Evolutionary conservation across 1,139 yeast genomes (phyloP), one percentile per base, ranked within the genome.

Genomic region (Suhomyces chickasaworum): DNA sequence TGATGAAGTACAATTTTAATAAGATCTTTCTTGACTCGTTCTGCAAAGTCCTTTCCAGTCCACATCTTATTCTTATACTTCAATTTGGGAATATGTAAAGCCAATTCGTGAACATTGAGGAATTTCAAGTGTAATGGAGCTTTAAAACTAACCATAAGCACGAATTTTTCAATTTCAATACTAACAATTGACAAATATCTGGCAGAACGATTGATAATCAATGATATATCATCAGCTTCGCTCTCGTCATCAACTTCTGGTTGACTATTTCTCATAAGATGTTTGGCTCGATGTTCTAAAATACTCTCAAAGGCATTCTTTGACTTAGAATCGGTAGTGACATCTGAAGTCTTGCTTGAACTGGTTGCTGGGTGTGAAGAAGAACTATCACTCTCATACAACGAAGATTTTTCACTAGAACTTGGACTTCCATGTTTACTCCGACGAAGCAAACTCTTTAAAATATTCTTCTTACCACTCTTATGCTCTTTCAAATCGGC

Each of bases 41-140:
- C 65, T 25, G 85, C 76, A 40, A 89, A 72, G 50, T 90, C 97
- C 52, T 86, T 81, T 42, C 81, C 81, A 1, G 95, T 83, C 95
- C 96, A 88, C 25, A 89, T 70, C 67, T 83, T 84, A 63, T 89
- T 80, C 39, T 63, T 64, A 59, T 87, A 86, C 48, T 71, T 75
- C 39, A 89, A 67, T n/a, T 67, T 68, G 0, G 97, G 97, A 34
- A 89, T 69, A 21, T 73, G 75, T 30, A 90, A 71, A 21, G 74
- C 76, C 50, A 91, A 75, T 51, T 83, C 80, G 52, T 86, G 85
- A 12, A 90, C 86, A 61, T 89, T 89, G 8, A 89, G 76, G 38
- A 90, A 68, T 50, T 78, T 80, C 45, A 84, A 68, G 44, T 78
- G 76, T 37, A 87, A 86, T 1, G 85, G 78, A 3, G 96, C 96